These are phyloP conservation scores for Colletotrichum karsti DNA, from an alignment of 2,329 filamentous ascomycete genomes.

Conservation along the genomic window DNA sequence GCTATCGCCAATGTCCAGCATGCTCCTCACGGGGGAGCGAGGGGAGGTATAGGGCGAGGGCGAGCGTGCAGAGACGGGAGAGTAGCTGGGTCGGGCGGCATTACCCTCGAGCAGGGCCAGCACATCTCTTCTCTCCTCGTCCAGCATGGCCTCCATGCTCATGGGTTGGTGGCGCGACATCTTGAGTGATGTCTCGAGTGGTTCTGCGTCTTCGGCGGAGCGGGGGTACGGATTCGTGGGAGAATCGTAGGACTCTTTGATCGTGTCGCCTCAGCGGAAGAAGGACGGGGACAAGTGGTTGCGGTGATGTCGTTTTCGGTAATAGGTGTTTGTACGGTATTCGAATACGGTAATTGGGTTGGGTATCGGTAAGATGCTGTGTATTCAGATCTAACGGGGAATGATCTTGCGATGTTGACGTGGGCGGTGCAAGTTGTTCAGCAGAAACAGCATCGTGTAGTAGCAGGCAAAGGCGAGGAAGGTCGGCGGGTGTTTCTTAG, in stretches of 20 bases:
- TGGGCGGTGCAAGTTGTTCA: conserved; percentile 30
- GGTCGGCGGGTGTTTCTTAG: conserved; percentile 22
- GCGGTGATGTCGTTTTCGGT: neutral
- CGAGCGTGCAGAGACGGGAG: conserved; percentile 49
- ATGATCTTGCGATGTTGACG: conserved; percentile 34
- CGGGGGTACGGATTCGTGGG: no score
- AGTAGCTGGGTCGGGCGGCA: conserved; percentile 34
- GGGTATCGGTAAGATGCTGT: neutral
- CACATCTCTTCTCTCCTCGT: conserved; percentile 80
- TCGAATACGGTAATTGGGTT: neutral
- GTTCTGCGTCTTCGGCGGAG: neutral
- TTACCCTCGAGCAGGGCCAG: conserved; percentile 72
- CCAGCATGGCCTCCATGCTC: conserved; percentile 80
- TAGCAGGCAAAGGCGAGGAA: neutral
- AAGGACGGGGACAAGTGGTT: neutral
- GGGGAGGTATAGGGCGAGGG: conserved; percentile 65
- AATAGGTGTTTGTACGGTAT: neutral
- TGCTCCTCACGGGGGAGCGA: conserved; percentile 74
- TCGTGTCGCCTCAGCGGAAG: neutral
- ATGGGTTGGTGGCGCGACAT: conserved; percentile 59
- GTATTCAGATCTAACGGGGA: conserved; percentile 33
- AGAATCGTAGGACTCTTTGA: neutral
- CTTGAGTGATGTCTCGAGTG: conserved; percentile 9
- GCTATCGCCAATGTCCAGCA: conserved; percentile 68
- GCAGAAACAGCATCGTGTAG: conserved; percentile 37